A percentile compares a stretch with the other conserved stretches of the same genome.
phyloP scores from a whole-genome alignment of 2,329 filamentous ascomycete genomes.

The Westerdykella sp. region DNA sequence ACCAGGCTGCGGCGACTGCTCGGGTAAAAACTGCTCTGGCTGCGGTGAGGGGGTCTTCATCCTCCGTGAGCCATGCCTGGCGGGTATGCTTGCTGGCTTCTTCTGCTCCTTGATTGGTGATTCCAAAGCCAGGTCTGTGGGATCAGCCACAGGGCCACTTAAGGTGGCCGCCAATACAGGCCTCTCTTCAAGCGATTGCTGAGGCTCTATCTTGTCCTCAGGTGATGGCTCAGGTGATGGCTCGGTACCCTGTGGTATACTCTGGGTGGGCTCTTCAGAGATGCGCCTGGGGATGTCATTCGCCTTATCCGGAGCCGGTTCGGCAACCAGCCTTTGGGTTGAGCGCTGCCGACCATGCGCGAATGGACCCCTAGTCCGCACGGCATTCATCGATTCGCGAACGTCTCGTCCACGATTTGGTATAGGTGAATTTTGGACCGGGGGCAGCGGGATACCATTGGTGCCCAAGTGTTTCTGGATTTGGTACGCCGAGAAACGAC shows the following conservation, averaged over 20 bases:
- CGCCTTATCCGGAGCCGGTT: conserved; percentile 56
- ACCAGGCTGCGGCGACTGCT: conserved; percentile 61
- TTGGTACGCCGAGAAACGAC: conserved; percentile 92
- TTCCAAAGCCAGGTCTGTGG: conserved; percentile 20
- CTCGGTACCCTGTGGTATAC: conserved; percentile 31
- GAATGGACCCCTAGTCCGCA: conserved; percentile 54
- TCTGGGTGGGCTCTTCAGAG: conserved; percentile 54
- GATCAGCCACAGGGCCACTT: conserved; percentile 32
- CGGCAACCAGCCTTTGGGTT: conserved; percentile 44
- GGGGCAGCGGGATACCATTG: conserved; percentile 77
- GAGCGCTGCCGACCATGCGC: conserved; percentile 49
- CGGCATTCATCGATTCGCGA: conserved; percentile 74
- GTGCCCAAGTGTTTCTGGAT: conserved; percentile 90
- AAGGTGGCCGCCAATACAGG: conserved; percentile 31
- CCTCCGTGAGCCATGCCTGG: conserved; percentile 27
- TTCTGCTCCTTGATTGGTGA: conserved; percentile 19
- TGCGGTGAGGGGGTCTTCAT: conserved; percentile 38
- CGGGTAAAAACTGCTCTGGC: conserved; percentile 41
- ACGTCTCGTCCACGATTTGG: conserved; percentile 81
- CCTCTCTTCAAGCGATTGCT: conserved; percentile 31
- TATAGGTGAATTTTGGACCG: conserved; percentile 69
- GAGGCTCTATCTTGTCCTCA: conserved; percentile 55
- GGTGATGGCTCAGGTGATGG: conserved; percentile 42
- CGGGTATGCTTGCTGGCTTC: conserved; percentile 16
- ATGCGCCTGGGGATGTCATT: conserved; percentile 47